A percentile compares a stretch with the other conserved stretches of the same genome.
Evolutionary conservation across 371 early-diverging fungal genomes (phyloP).

Genomic region (Saksenaea vasiformis): DNA sequence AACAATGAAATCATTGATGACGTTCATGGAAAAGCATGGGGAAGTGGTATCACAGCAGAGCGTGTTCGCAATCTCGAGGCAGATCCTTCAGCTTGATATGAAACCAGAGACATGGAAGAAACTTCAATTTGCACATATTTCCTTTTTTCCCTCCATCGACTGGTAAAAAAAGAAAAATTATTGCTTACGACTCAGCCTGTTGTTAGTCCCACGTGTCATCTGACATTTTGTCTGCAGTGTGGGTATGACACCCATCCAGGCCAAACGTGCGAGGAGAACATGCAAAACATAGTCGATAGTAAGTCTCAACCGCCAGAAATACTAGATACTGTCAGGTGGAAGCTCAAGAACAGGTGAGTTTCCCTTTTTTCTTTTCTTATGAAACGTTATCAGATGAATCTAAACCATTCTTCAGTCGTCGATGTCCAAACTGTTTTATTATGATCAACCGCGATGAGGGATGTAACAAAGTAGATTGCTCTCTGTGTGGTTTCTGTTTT

Average conservation of each 20-base stretch:
- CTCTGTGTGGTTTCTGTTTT: constrained; percentile 71
- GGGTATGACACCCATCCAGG: constrained; percentile 54
- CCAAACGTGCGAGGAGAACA: constrained; percentile 50
- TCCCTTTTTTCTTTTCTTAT: too few relatives aligned
- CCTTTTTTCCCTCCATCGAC: constrained; percentile 48
- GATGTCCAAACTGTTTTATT: constrained; percentile 74
- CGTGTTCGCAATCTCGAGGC: constrained; percentile 30
- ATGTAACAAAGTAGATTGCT: constrained; percentile 80
- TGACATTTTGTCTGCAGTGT: constrained; percentile 58
- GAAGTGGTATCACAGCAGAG: background rate
- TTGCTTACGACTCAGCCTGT: background rate
- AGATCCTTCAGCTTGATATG: constrained; percentile 56
- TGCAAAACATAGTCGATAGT: constrained; percentile 33
- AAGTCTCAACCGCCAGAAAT: constrained; percentile 21
- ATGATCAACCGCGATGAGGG: constrained; percentile 83
- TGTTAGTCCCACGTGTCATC: constrained; percentile 33
- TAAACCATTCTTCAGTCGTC: constrained; percentile 43
- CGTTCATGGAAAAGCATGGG: constrained; percentile 13
- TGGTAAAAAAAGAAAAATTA: constrained; percentile 47
- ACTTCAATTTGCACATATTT: constrained; percentile 69
- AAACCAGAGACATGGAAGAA: constrained; percentile 66
- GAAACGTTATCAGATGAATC: too few relatives aligned
- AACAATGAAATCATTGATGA: constrained; percentile 17
- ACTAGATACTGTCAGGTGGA: constrained; percentile 51
- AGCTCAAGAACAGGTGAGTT: constrained; percentile 28